Evolutionary conservation across 176 grass and related monocot species (phyloP), one percentile per base, ranked within the genome.

Genomic region (Poa annua): DNA sequence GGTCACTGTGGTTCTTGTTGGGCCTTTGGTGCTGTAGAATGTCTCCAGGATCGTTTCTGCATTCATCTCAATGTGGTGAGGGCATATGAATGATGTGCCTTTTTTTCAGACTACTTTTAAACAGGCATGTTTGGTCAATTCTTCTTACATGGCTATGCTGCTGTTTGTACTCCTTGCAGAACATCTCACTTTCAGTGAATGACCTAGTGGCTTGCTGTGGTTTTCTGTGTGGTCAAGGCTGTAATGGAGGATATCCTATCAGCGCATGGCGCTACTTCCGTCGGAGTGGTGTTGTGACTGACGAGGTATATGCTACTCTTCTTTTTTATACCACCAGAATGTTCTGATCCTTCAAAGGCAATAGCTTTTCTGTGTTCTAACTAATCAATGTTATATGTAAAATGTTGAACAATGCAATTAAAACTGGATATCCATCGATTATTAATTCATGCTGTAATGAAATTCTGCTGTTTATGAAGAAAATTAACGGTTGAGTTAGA

Each of bases 1-100:
- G 92, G 96, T 60, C 96, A 98, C 39, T 98, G 92, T 90, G 96
- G 96, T 47, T 91, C 96, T 8, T 95, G 96, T 66, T 98, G 92
- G 92, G 96, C 92, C 57, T 95, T 98, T 85, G 96, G 77, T 73
- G 96, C 90, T 25, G 96, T 98, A 45, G 96, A 98, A 81, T 88
- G 82, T 22, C 88, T 98, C 63, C 88, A 92, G 25, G 96, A 98
- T 93, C 96, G 92, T 38, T 98, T 98, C 52, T 98, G 92, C 80
- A 93, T 98, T 76, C 90, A 98, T 83, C 89, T 93, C 64, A 86
- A 82, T 73, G 66, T 85, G 79, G 96, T 88, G 49, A 89, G 69
- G 15, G 25, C 22, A 77, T 85, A 79, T 17, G 41, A 47, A 35
- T 12, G 66, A 26, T 41, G 66, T 65, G 24, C 14, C 21, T 74